Conservation (phyloP, 129 eudicot genomes). For the Oenanthe sinensis region DNA sequence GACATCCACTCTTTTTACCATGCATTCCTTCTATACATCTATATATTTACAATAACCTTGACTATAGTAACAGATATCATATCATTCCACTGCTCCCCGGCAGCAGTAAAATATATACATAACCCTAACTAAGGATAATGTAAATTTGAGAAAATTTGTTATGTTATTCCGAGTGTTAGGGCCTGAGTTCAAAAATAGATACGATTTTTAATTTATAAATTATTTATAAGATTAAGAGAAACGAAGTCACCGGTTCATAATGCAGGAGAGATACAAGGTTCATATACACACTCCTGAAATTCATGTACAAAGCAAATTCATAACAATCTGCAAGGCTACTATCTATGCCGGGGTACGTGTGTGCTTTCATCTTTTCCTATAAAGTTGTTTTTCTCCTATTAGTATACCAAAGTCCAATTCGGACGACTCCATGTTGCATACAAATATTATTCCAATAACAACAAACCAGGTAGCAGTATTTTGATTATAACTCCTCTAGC, state of each 20-base stretch:
- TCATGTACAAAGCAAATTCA: background rate
- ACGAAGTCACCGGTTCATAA: background rate
- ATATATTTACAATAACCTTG: no score
- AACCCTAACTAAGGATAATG: no score
- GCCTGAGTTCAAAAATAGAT: no score
- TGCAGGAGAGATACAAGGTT: background rate
- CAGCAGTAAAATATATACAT: no score
- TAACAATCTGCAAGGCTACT: background rate
- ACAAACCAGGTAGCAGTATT: background rate
- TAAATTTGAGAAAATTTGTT: no score
- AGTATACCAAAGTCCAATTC: background rate
- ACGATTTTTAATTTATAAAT: no score
- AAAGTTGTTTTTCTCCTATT: constrained; percentile 1
- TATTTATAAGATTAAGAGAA: no score
- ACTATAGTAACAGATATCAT: no score
- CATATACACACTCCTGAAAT: background rate
- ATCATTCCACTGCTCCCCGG: no score
- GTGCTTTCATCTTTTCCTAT: constrained; percentile 3
- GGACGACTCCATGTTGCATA: background rate
- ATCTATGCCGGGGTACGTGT: constrained; percentile 5
- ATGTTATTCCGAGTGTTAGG: no score
- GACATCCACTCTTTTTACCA: background rate
- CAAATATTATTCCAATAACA: background rate
- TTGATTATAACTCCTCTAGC: background rate
- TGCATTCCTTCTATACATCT: background rate